Evolutionary conservation across 2,329 filamentous ascomycete species (phyloP), one percentile per base, ranked within the genome.

Genomic region (Cladosporium velox): DNA sequence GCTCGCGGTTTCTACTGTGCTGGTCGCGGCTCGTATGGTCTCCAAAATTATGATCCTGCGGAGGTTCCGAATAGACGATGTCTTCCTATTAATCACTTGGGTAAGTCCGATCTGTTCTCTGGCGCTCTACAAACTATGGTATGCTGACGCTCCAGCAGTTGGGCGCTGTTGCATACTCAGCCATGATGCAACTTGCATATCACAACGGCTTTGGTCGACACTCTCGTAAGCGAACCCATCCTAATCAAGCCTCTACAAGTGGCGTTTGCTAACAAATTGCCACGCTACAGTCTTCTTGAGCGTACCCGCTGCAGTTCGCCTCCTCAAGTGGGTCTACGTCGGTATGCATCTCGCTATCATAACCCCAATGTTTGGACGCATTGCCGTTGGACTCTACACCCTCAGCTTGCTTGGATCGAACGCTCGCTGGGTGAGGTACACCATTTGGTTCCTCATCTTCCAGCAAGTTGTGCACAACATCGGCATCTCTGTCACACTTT

Each of bases 191-290:
- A 30, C 51, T 64, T 21, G 32, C 61, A 15, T 64, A 64, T 5
- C 61, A 64, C 26, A 28, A 64, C 34, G 61, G 61, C 35, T 44
- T 64, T 28, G 61, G 61, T 47, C 61, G 61, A 34, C 61, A 64
- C 32, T 64, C 49, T 4, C 24, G 60, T 63, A 41, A 41, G 60
- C 21, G 28, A 47, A 1, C 1, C 6, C 26, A 35, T 30, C 28
- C 11, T n/a, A 6, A 55, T 30, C 4, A 18, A 24, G 1, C 12
- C 34, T 14, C n/a, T 24, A 24, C 30, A 35, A 41, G n/a, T 30
- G 30, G 15, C 4, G 2, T 34, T n/a, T 2, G 11, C 52, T 55
- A 8, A 34, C 12, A 24, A n/a, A 52, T 3, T 30, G 21, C 4
- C 26, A 12, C n/a, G n/a, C 41, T 21, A n/a, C 24, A 64, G 51